A percentile compares a stretch with the other conserved stretches of the same genome.
These are phyloP conservation scores for Drosera capensis DNA, from an alignment of 148 eudicot species.

Conservation along the genomic window DNA sequence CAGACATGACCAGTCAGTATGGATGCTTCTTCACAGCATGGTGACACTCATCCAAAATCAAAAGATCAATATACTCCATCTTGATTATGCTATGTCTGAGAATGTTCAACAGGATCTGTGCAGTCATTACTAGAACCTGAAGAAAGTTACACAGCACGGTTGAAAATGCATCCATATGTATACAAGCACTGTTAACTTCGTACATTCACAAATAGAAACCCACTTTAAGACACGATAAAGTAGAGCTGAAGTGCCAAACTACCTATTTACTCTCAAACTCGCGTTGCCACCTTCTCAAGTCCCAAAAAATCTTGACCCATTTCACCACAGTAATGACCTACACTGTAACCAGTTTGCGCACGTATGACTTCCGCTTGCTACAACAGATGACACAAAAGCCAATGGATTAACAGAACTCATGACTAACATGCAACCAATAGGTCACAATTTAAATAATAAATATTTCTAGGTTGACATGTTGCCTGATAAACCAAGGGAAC, in stretches of 20 bases:
- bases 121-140: slow-evolving; percentile 98
- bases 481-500: slow-evolving; percentile 99
- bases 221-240: too few species aligned
- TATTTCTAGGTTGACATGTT: not conserved
- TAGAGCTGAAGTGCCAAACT: too few species aligned
- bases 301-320: slow-evolving; percentile 99
- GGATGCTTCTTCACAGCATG: slow-evolving; percentile 99
- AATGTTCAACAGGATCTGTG: slow-evolving; percentile 91
- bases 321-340: slow-evolving; percentile 98
- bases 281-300: slow-evolving; percentile 87
- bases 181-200: too few species aligned
- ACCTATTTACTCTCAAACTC: slow-evolving; percentile 97
- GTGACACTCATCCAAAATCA: slow-evolving; percentile 96
- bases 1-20: slow-evolving; percentile 97
- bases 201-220: too few species aligned
- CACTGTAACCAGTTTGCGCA: slow-evolving; percentile 70
- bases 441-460: not conserved
- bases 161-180: too few species aligned
- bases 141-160: slow-evolving; percentile 3
- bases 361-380: slow-evolving; percentile 99
- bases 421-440: not conserved
- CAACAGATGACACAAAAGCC: slow-evolving; percentile 3
- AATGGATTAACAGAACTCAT: not conserved
- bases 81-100: slow-evolving; percentile 92
- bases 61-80: slow-evolving; percentile 86